Conservation (phyloP, 768 basidiomycete species). For the Xerocomus potaroensis region DNA sequence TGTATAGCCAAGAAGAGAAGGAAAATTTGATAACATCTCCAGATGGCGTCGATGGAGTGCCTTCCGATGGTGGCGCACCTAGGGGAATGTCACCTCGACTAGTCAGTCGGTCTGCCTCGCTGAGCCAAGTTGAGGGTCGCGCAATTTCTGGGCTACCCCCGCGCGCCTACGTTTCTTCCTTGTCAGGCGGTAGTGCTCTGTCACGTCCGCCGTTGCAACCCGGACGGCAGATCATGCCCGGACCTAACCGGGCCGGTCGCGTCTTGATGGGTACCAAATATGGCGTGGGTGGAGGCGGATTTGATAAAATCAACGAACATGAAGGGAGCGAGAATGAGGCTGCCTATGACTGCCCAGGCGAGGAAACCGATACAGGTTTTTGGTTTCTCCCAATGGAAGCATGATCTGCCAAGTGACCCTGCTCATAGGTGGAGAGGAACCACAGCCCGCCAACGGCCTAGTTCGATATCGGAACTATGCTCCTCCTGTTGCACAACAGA, state of each 20-base stretch:
- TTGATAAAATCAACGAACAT: constrained; percentile 48
- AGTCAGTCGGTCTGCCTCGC: constrained; percentile 29
- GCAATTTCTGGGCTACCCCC: constrained; percentile 32
- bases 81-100: constrained; percentile 26
- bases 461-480: constrained; percentile 27
- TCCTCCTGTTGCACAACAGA: constrained; percentile 33
- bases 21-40: constrained; percentile 34
- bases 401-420: constrained; percentile 16
- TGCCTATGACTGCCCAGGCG: constrained; percentile 26
- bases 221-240: constrained; percentile 41
- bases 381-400: constrained; percentile 8
- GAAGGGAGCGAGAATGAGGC: constrained; percentile 41
- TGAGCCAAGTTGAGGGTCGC: constrained; percentile 33
- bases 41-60: constrained; percentile 20
- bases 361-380: constrained; percentile 42
- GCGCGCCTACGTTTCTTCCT: constrained; percentile 29
- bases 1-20: constrained; percentile 36
- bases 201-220: constrained; percentile 36
- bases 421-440: constrained; percentile 30
- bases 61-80: constrained; percentile 21
- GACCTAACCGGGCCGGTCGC: constrained; percentile 46
- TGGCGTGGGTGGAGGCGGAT: constrained; percentile 27
- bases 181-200: constrained; percentile 34
- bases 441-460: constrained; percentile 21
- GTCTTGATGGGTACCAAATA: constrained; percentile 41